Evolutionary conservation across 2,329 filamentous ascomycete genomes (phyloP).

Genomic region (Diaporthe ilicicola): DNA sequence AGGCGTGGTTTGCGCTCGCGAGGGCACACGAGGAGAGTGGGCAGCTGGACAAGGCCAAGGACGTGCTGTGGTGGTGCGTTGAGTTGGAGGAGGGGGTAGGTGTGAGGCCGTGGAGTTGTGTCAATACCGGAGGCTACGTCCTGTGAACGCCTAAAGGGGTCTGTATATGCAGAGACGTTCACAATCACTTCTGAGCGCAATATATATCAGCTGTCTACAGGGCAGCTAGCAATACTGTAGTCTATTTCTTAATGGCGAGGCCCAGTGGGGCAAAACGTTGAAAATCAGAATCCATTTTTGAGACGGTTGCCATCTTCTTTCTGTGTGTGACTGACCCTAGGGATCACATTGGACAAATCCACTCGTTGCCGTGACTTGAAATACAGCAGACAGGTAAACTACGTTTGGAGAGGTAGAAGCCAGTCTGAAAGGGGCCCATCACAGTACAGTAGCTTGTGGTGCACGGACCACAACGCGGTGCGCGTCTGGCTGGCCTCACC

Average conservation of each 20-base stretch:
- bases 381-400: not conserved
- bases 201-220: not conserved
- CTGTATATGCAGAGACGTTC: constrained; percentile 6
- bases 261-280: not conserved
- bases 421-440: not conserved
- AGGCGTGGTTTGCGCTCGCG: constrained; percentile 92
- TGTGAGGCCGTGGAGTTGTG: constrained; percentile 79
- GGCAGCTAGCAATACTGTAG: constrained; percentile 3
- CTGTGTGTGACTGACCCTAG: no score
- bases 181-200: not conserved
- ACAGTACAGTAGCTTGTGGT: not conserved
- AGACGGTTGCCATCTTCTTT: not conserved
- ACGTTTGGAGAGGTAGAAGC: not conserved
- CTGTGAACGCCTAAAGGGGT: constrained; percentile 47
- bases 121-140: constrained; percentile 74
- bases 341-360: not conserved
- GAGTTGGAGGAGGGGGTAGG: constrained; percentile 88
- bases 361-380: not conserved
- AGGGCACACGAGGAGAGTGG: constrained; percentile 88
- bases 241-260: constrained; percentile 16
- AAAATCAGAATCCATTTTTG: no score
- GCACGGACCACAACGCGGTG: constrained; percentile 32
- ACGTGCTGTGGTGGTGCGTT: constrained; percentile 97
- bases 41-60: constrained; percentile 86
- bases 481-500: constrained; percentile 22